Base-by-base conservation (phyloP, 139 green algal species). In the Gonium pectorale region DNA sequence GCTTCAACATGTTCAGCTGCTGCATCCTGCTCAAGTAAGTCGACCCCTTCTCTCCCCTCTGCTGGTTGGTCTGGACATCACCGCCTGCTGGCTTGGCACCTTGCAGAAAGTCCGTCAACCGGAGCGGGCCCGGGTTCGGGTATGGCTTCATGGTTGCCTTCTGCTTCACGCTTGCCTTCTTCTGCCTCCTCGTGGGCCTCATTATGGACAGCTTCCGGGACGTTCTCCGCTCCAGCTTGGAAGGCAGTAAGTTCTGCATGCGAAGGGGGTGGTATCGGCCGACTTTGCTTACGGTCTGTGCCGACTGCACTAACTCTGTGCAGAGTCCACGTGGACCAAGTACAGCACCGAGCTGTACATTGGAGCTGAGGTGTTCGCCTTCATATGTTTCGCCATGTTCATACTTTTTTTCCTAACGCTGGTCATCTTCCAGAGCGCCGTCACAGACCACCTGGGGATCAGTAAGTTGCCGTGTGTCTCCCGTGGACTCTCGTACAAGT, bases 141-240 rank as follows among this genome's bases (percentile, higher is more conserved):
- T 91, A 91, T 59, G 88, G 88, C 67, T 91, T 91, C 68, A 41
- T 91, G 40, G 86, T 86, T 24, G 88, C 88, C 37, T 86, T 91
- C 67, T 91, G 88, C 72, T 89, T 91, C 67, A 89, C 88, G 27
- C 73, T 91, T 11, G 72, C 84, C 7, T 91, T 91, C 66, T 91
- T 91, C 72, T 73, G 56, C 31, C 67, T 91, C 33, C 74, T 91
- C 5, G 87, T 86, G 7, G 88, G 88, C 6, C 84, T 91, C 29
- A 70, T 91, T 52, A 85, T 91, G 85, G 88, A 91, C 74, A 79
- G 84, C 41, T 91, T 91, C 74, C 73, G 62, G 49, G 80, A 81
- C 17, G 41, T 31, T 8, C 54, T 91, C 27, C 29, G 51, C 33
- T 29, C 33, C 17, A 44, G 63, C 13, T 79, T 89, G 41, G 1